These are phyloP conservation scores for Penicillium sp. DNA, from an alignment of 2,329 filamentous ascomycete genomes.

Conservation along the genomic window DNA sequence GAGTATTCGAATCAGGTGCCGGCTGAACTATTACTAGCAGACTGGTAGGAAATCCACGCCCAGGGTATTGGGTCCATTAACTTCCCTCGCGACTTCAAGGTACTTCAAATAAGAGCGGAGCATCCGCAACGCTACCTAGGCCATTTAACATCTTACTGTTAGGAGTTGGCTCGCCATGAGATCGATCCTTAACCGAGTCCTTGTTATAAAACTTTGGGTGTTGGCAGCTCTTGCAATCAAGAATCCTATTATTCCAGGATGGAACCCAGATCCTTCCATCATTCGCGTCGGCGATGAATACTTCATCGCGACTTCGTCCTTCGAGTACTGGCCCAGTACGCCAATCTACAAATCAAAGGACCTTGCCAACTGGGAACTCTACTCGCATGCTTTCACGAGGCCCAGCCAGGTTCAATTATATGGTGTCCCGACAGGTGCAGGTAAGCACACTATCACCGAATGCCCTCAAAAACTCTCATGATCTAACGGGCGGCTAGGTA, in stretches of 20 bases:
- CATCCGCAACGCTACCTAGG: not conserved
- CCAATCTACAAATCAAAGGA: not conserved
- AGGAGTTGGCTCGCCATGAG: not conserved
- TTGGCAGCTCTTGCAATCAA: conserved; percentile 36
- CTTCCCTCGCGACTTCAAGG: too few species aligned
- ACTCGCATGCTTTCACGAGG: not conserved
- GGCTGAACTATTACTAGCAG: too few species aligned
- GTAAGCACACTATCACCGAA: not conserved
- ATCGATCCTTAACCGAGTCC: not conserved
- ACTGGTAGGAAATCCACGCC: too few species aligned
- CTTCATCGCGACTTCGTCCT: not conserved
- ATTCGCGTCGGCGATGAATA: not conserved
- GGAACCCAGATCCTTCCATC: not conserved
- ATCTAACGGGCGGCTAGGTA: not conserved
- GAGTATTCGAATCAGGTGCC: not conserved
- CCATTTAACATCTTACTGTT: not conserved
- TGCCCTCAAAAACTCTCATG: not conserved
- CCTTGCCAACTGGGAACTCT: not conserved
- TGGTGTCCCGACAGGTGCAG: not conserved
- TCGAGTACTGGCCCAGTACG: not conserved
- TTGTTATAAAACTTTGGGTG: not conserved
- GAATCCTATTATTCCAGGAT: not conserved
- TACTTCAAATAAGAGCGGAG: not conserved
- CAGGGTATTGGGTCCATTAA: too few species aligned
- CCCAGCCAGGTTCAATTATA: not conserved